Percentiles rank a stretch among this genome's conserved stretches.
Evolutionary conservation across 202 grass and related monocot species (phyloP).

Genomic region (Eragrostis tef): DNA sequence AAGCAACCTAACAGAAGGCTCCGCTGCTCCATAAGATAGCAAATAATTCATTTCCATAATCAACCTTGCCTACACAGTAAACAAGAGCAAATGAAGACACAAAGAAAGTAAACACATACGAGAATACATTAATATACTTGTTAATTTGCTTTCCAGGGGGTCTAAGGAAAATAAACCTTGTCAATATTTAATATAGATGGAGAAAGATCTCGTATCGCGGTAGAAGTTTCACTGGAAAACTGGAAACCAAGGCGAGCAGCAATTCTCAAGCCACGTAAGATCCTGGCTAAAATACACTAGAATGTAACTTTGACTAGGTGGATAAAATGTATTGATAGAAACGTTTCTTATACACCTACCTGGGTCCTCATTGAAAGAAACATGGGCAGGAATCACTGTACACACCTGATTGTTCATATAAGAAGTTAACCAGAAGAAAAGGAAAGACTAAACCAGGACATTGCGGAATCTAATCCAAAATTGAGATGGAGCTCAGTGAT

Average conservation of each 20-base stretch:
- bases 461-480: constrained; percentile 38
- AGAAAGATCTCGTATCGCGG: constrained; percentile 66
- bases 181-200: constrained; percentile 59
- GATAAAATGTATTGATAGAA: constrained; percentile 29
- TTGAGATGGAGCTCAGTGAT: constrained; percentile 42
- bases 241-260: constrained; percentile 76
- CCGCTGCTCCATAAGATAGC: constrained; percentile 81
- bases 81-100: constrained; percentile 5
- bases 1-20: constrained; percentile 69
- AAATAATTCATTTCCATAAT: constrained; percentile 83
- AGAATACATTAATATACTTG: constrained; percentile 7
- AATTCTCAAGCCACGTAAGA: constrained; percentile 95
- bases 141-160: constrained; percentile 34
- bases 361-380: constrained; percentile 82
- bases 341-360: constrained; percentile 61
- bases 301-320: constrained; percentile 30
- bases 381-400: constrained; percentile 69
- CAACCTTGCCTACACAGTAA: constrained; percentile 65
- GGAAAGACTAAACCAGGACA: constrained; percentile 32
- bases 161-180: constrained; percentile 53
- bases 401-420: constrained; percentile 57
- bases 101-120: constrained; percentile 32
- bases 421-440: constrained; percentile 46
- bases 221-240: constrained; percentile 75
- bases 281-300: constrained; percentile 73